These are phyloP conservation scores for Heterobasidion parviporum DNA, from an alignment of 1,284 basidiomycete species.

Conservation along the genomic window DNA sequence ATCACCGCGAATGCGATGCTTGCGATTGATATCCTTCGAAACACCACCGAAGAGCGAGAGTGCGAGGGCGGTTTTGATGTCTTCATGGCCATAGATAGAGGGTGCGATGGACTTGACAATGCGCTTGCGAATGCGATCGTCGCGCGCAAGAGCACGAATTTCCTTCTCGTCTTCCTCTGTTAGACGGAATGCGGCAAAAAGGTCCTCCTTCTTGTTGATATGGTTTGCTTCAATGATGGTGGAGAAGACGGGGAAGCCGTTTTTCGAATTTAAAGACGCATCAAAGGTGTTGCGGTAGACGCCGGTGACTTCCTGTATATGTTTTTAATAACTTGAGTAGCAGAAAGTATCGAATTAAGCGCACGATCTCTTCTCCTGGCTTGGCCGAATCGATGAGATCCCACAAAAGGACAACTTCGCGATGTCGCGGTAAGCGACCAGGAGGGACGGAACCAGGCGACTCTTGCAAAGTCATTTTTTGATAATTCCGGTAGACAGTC, in stretches of 20 bases:
- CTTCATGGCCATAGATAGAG: slow-evolving; percentile 97
- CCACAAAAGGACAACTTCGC: slow-evolving; percentile 96
- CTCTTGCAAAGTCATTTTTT: slow-evolving; percentile 98
- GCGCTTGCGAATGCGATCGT: slow-evolving; percentile 92
- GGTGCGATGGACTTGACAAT: slow-evolving; percentile 98
- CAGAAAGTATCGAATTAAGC: neutral
- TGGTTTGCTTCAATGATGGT: slow-evolving; percentile 98
- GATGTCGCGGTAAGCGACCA: slow-evolving; percentile 91
- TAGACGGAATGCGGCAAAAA: slow-evolving; percentile 92
- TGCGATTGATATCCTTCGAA: slow-evolving; percentile 92
- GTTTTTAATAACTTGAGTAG: slow-evolving; percentile 10
- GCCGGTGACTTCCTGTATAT: slow-evolving; percentile 82
- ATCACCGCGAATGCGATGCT: slow-evolving; percentile 94
- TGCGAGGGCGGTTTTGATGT: slow-evolving; percentile 97
- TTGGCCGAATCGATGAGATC: slow-evolving; percentile 97
- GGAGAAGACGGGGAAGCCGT: slow-evolving; percentile 98
- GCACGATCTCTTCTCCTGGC: slow-evolving; percentile 94
- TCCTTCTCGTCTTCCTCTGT: slow-evolving; percentile 95
- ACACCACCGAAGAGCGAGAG: slow-evolving; percentile 93
- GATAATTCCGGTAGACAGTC: slow-evolving; percentile 98
- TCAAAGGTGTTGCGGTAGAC: slow-evolving; percentile 99
- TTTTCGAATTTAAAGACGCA: slow-evolving; percentile 95
- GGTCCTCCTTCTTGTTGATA: slow-evolving; percentile 92
- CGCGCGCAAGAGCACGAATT: slow-evolving; percentile 80
- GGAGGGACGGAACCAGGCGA: slow-evolving; percentile 98